Conservation (phyloP, 306 rosid species). For the Cicer chorassanicum region DNA sequence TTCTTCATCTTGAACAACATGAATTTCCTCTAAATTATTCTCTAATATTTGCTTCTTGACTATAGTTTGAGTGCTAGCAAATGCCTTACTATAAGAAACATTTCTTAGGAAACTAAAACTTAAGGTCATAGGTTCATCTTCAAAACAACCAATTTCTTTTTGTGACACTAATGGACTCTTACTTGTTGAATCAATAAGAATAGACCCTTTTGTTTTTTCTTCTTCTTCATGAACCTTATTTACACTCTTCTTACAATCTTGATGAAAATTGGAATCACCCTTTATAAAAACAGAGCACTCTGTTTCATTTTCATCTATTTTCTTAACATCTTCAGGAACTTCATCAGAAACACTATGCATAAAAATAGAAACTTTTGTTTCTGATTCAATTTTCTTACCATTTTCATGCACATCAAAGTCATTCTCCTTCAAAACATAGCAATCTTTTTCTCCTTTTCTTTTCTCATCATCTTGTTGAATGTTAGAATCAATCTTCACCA, state of each 20-base stretch:
- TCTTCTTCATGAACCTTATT: slow-evolving; percentile 33
- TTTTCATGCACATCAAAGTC: neutral
- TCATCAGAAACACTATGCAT: neutral
- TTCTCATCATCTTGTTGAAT: neutral
- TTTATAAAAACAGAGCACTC: slow-evolving; percentile 32
- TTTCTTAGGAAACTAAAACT: slow-evolving; percentile 56
- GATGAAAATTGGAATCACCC: neutral
- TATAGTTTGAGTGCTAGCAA: neutral
- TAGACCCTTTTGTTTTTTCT: slow-evolving; percentile 38
- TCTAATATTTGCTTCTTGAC: slow-evolving; percentile 23
- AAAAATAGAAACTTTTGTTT: slow-evolving; percentile 15
- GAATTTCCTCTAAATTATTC: slow-evolving; percentile 27
- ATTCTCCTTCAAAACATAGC: slow-evolving; percentile 29
- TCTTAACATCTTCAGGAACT: neutral
- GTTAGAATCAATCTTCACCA: slow-evolving; percentile 1
- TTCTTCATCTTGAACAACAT: slow-evolving; percentile 14
- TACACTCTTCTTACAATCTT: neutral
- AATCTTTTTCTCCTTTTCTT: neutral
- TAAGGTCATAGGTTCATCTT: slow-evolving; percentile 56
- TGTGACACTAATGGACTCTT: slow-evolving; percentile 46
- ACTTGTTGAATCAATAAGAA: slow-evolving; percentile 25
- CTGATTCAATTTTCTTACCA: neutral
- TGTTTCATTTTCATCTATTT: slow-evolving; percentile 39
- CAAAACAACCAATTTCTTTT: slow-evolving; percentile 44
- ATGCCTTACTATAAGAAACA: slow-evolving; percentile 38